Evolutionary conservation across 495 filamentous ascomycete species (phyloP), one percentile per base, ranked within the genome.

Genomic region (Pyronema domesticum): DNA sequence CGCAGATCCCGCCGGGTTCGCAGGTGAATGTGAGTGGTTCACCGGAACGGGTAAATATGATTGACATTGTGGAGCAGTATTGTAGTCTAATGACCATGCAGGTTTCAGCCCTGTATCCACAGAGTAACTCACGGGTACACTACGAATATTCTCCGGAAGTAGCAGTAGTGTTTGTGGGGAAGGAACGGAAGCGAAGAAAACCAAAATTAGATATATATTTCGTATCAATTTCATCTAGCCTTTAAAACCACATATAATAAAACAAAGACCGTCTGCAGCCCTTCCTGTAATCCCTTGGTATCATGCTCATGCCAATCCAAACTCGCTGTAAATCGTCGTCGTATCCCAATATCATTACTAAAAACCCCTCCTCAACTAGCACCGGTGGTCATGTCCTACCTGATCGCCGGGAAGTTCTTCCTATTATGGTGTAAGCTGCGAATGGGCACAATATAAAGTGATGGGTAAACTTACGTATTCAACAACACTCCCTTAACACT

Each of bases 401-500:
- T 40, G 63, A 62, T 55, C 72, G 74, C 64, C 34, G 78, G 78
- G 55, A 80, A 80, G 58, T 79, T 80, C 57, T 64, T 64, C 50
- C 61, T 64, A 37, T 17, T 51, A 30, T 44, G 35, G 10, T 14
- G 40, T 54, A 36, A 61, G 53, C 44, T 39, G 30, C 15, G 11
- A 1, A n/a, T 19, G 17, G 6, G 7, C 6, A 3, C 5, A 10
- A 11, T 8, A 34, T 50, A 11, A 1, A 35, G 30, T 53, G 14
- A 15, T n/a, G 45, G 30, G 44, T 10, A 15, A 15, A 59, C 58
- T 33, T 55, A 63, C 61, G 88, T 80, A 72, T 81, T 89, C 65
- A 98, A 62, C 67, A 98, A 70, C 46, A 89, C 82, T 14, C 91
- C 89, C 73, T 98, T 98, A n/a, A 96, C 79, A 58, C 86, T 77